Base-by-base conservation (phyloP, 306 rosid species). In the Acacia acuminata region DNA sequence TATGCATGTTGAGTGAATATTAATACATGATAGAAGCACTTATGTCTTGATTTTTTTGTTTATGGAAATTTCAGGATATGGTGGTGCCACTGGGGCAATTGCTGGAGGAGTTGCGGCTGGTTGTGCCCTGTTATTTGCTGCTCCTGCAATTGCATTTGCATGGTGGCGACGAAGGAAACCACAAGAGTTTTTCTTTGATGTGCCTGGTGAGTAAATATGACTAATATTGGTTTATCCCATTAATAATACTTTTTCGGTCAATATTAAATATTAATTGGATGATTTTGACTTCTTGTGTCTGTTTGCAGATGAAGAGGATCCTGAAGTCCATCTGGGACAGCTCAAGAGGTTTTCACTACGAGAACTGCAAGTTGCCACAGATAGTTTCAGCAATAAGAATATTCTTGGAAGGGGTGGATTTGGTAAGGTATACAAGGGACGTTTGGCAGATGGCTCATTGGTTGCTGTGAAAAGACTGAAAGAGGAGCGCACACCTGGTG, bases 81-180 rank as follows among this genome's bases (percentile, higher is more conserved):
- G 84, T 83, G 77, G 98, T 89, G 99, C 94, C 69, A 96, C 97
- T 40, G 98, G 98, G 81, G 98, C 98, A 36, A 94, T 96, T 76
- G 98, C 99, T 42, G 99, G 99, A 42, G 99, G 99, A 82, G 99
- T 96, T 82, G 99, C 99, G 74, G 99, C 98, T 2, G 99, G 99
- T 77, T 98, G 98, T 85, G 98, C 99, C 80, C 84, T 96, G 79
- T 89, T 96, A 64, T 96, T 94, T 81, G 97, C 99, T 81, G 98
- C 98, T 48, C 99, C 99, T 82, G 98, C 99, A 75, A 94, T 96
- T 87, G 99, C 97, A 42, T 96, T 94, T 88, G 99, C 99, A 22
- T 96, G 99, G 99, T 96, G 97, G 97, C 97, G 97, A 51, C 90
- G 98, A 81, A 92, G 99, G 82, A 96, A 94, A 82, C 99, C 99